phyloP scores from a whole-genome alignment of 1,139 yeast genomes.

The Meyerozyma carpophila region DNA sequence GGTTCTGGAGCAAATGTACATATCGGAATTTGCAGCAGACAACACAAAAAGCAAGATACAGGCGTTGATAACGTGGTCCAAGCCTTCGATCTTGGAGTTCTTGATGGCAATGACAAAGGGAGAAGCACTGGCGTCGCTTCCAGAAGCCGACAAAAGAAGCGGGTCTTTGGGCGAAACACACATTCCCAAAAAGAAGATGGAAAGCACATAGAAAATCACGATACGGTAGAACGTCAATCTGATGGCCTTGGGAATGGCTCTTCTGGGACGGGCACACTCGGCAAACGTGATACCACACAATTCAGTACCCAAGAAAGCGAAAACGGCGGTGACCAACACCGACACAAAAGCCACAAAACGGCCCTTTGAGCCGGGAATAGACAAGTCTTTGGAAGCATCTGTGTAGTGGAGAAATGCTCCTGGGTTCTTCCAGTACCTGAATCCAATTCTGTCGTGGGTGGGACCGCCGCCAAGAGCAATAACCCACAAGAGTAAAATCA shows the following conservation, averaged over 20 bases:
- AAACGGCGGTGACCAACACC: conserved; percentile 68
- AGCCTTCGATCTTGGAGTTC: conserved; percentile 36
- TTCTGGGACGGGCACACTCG: conserved; percentile 72
- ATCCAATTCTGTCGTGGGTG: conserved; percentile 55
- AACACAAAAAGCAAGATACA: conserved; percentile 41
- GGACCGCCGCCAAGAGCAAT: conserved; percentile 59
- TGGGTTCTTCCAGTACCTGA: conserved; percentile 61
- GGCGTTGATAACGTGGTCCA: conserved; percentile 43
- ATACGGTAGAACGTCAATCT: conserved; percentile 74
- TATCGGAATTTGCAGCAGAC: conserved; percentile 45
- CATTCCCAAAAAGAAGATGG: conserved; percentile 67
- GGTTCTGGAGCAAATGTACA: conserved; percentile 45
- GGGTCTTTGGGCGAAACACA: conserved; percentile 70
- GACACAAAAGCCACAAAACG: conserved; percentile 62
- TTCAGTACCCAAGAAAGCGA: conserved; percentile 77
- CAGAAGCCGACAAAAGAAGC: conserved; percentile 33
- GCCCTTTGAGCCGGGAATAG: conserved; percentile 37
- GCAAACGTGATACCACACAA: conserved; percentile 67
- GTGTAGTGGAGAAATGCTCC: conserved; percentile 52
- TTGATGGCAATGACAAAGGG: conserved; percentile 58
- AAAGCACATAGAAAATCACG: conserved; percentile 58
- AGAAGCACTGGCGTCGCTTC: conserved; percentile 65
- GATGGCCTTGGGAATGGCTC: conserved; percentile 72
- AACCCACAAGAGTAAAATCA: conserved; percentile 43
- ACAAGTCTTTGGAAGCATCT: conserved; percentile 22